Evolutionary conservation across 805 yeast genomes (phyloP).

Genomic region (Nakazawaea anatomiae): DNA sequence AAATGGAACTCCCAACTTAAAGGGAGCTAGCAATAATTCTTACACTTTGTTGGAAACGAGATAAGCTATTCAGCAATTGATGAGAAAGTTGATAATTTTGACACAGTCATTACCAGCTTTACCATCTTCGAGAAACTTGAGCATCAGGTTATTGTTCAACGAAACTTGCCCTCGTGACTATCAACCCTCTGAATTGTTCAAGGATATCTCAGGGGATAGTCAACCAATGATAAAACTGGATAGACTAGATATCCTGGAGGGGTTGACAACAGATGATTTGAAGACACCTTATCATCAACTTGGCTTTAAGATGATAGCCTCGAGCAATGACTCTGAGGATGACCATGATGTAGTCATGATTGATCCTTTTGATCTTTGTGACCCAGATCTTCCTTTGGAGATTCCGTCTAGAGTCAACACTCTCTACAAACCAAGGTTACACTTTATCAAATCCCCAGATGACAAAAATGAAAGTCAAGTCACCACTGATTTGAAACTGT

Average conservation of each 20-base stretch:
- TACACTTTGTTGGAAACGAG: conserved; percentile 30
- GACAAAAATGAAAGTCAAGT: conserved; percentile 7
- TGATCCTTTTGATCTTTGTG: conserved; percentile 19
- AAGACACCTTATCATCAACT: conserved; percentile 18
- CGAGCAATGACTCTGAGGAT: conserved; percentile 31
- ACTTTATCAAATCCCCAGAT: conserved; percentile 17
- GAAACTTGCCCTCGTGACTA: conserved; percentile 39
- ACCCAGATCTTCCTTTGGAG: background rate
- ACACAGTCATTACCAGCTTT: conserved; percentile 50
- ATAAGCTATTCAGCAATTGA: conserved; percentile 38
- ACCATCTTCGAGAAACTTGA: conserved; percentile 39
- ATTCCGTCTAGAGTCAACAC: conserved; percentile 1
- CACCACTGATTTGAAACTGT: conserved; percentile 11
- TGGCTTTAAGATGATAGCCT: conserved; percentile 12
- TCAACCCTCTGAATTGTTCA: conserved; percentile 40
- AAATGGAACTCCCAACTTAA: background rate
- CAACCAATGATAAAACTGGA: conserved; percentile 28
- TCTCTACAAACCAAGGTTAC: conserved; percentile 13
- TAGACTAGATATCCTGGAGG: conserved; percentile 12
- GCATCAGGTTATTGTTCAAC: conserved; percentile 44
- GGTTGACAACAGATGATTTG: conserved; percentile 18
- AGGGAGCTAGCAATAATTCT: background rate
- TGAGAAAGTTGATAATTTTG: conserved; percentile 44
- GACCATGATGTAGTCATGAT: conserved; percentile 26
- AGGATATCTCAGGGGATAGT: conserved; percentile 32